Evolutionary conservation across 2,329 filamentous ascomycete genomes (phyloP).

Genomic region (Colletotrichum spaethianum): DNA sequence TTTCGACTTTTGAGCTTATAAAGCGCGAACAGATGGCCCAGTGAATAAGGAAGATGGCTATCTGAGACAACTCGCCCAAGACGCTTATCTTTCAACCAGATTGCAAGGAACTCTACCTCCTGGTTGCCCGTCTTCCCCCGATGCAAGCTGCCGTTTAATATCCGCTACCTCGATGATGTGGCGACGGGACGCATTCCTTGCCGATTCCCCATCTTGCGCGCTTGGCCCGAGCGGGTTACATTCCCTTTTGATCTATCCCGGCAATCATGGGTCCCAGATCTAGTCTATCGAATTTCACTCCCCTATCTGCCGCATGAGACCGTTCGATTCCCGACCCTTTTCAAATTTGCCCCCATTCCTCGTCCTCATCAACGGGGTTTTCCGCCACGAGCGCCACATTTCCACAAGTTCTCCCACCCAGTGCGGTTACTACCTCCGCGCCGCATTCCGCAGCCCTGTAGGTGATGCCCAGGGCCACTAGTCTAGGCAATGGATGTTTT

Average conservation of each 20-base stretch:
- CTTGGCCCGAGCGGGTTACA: background rate
- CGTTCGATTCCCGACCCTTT: slow-evolving; percentile 14
- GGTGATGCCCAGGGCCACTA: slow-evolving; percentile 1
- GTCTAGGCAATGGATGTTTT: background rate
- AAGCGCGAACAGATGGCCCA: background rate
- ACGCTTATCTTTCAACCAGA: background rate
- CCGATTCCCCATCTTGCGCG: background rate
- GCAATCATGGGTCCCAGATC: slow-evolving; percentile 16
- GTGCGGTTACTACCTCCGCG: slow-evolving; percentile 9
- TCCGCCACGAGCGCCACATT: background rate
- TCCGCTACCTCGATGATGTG: slow-evolving; percentile 1
- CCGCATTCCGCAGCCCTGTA: slow-evolving; percentile 22
- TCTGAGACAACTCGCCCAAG: background rate
- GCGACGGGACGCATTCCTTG: slow-evolving; percentile 9
- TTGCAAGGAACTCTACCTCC: background rate
- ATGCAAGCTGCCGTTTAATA: background rate
- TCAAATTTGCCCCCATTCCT: background rate
- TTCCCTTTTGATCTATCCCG: background rate
- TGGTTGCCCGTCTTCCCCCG: background rate
- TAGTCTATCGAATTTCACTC: slow-evolving; percentile 5
- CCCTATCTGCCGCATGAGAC: background rate
- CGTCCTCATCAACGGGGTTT: background rate
- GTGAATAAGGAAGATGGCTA: background rate
- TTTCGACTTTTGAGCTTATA: slow-evolving; percentile 9
- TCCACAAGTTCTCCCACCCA: background rate